These are phyloP conservation scores for Ottelia alismoides DNA, from an alignment of 106 monocot genomes.

Conservation along the genomic window DNA sequence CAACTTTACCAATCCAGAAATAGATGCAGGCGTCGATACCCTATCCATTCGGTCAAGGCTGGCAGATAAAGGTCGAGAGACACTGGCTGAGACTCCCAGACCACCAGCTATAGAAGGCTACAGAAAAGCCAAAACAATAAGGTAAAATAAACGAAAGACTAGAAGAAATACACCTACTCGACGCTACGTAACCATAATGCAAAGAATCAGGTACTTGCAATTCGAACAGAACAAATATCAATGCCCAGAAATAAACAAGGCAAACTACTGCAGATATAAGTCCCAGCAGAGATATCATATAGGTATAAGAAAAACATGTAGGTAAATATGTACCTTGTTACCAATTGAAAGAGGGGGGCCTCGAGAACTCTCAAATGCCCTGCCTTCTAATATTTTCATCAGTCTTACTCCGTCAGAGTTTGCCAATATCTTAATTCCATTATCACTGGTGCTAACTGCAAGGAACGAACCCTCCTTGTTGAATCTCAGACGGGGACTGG, in stretches of 20 bases:
- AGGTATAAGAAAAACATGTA: constrained; percentile 1
- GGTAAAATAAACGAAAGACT: no score
- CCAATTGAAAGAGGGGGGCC: no score
- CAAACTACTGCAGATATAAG: no score
- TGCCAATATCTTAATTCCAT: constrained; percentile 83
- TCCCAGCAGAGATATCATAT: no score
- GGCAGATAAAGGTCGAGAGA: neutral
- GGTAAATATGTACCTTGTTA: neutral
- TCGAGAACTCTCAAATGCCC: constrained; percentile 44
- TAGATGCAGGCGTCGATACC: neutral
- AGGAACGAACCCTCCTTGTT: constrained; percentile 83
- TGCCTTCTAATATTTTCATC: constrained; percentile 36
- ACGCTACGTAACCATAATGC: no score
- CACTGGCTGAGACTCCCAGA: neutral
- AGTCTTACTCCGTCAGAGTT: constrained; percentile 56
- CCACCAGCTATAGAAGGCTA: neutral
- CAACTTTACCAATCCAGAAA: neutral
- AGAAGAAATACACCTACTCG: no score
- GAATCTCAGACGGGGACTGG: constrained; percentile 62
- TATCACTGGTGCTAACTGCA: constrained; percentile 58
- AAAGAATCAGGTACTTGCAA: no score
- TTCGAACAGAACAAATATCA: no score
- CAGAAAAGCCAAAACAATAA: no score
- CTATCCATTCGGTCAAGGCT: neutral
- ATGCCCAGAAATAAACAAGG: no score